These are phyloP conservation scores for Fusarium sp. DNA, from an alignment of 2,329 filamentous ascomycete species.

Conservation along the genomic window DNA sequence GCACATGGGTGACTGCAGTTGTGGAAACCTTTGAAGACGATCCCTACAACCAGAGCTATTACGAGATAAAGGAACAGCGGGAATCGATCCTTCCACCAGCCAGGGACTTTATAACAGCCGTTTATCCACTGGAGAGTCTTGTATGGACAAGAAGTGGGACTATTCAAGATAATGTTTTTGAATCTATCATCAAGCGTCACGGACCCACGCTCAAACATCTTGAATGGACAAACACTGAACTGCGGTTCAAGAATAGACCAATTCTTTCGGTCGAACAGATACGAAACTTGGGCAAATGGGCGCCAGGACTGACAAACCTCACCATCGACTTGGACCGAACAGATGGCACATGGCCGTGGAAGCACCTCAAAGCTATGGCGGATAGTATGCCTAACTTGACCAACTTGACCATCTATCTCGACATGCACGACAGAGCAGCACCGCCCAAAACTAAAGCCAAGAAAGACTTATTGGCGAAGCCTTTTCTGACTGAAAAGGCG, in stretches of 20 bases:
- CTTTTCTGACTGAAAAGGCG: neutral
- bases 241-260: neutral
- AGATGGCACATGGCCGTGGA: neutral
- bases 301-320: neutral
- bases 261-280: slow-evolving; percentile 1
- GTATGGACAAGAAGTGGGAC: slow-evolving; percentile 9
- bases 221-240: slow-evolving; percentile 19
- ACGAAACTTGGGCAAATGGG: neutral
- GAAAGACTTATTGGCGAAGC: rapidly evolving
- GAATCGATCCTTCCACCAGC: neutral
- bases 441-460: rapidly evolving
- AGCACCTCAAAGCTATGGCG: slow-evolving; percentile 2
- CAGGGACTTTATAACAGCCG: slow-evolving; percentile 1
- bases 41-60: too few relatives aligned
- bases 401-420: slow-evolving; percentile 1
- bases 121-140: neutral
- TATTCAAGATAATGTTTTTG: neutral
- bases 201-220: slow-evolving; percentile 5
- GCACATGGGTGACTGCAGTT: neutral
- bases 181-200: slow-evolving; percentile 9
- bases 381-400: slow-evolving; percentile 2
- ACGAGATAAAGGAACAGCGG: too few relatives aligned
- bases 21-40: too few relatives aligned
- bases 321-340: slow-evolving; percentile 5
- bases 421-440: neutral